Percentiles rank a stretch among this genome's conserved stretches.
Conservation (phyloP, 2,329 filamentous ascomycete species). For the Cladophialophora carrionii region DNA sequence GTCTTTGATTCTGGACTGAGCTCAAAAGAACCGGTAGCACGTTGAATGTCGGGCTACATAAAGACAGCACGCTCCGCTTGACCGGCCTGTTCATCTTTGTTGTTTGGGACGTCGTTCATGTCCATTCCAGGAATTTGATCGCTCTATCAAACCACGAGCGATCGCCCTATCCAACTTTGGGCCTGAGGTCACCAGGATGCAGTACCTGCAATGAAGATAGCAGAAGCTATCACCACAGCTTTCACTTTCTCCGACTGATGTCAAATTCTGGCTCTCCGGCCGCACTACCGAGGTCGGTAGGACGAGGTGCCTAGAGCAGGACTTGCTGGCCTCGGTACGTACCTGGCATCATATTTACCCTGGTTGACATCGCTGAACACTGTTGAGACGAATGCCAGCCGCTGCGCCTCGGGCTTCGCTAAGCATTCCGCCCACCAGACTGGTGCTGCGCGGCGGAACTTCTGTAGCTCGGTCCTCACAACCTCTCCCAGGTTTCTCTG, state of each 20-base stretch:
- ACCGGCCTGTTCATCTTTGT: neutral
- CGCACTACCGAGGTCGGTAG: too few relatives aligned
- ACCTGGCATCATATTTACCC: neutral
- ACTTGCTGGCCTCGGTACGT: neutral
- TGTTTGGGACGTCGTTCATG: neutral
- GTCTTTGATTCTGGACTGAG: constrained; percentile 27
- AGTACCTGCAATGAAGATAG: too few relatives aligned
- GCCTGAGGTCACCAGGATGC: too few relatives aligned
- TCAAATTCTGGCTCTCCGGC: too few relatives aligned
- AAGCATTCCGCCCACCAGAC: constrained; percentile 7
- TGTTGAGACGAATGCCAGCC: neutral
- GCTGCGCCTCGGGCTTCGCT: neutral
- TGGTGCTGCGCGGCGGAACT: constrained; percentile 1
- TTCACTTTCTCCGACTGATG: too few relatives aligned
- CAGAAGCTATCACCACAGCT: too few relatives aligned
- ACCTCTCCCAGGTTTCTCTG: neutral
- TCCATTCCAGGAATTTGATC: neutral
- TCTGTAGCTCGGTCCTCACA: constrained; percentile 1
- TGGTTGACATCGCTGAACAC: neutral
- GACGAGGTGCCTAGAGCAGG: neutral
- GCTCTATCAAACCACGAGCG: too few relatives aligned
- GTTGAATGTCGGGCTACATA: neutral
- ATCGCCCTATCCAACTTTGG: too few relatives aligned
- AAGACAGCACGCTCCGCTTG: neutral
- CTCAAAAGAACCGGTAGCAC: neutral